Evolutionary conservation across 768 basidiomycete species (phyloP), one percentile per base, ranked within the genome.

Genomic region (Suillus occidentalis): DNA sequence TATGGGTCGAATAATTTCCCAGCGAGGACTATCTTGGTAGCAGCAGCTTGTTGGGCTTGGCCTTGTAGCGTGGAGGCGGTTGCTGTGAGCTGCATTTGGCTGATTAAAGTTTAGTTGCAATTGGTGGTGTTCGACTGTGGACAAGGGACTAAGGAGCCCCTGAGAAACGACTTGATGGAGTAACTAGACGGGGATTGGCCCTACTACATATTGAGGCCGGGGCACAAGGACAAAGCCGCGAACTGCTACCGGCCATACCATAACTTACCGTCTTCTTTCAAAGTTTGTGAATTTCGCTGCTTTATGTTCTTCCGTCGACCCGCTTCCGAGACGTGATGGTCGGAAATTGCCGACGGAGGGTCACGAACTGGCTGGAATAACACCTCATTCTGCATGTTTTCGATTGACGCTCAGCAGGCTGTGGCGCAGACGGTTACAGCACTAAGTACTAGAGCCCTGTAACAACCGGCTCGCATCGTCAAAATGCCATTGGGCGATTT

Each of bases 1-100:
- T 80, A 71, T 0, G 85, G 79, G 71, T 87, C 84, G 68, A 86
- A 89, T 16, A 87, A 72, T 67, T 80, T 77, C 2, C 84, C 84
- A 0, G 84, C 84, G 39, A 83, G 70, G 65, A 78, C 72, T 52
- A 47, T 22, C 36, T 52, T 61, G 59, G 34, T 65, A 31, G 18
- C 36, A 47, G 67, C 63, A 72, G 61, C 43, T 65, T 59, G 25
- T n/a, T 62, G 39, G 28, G 50, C 25, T 42, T 42, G 28, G 28
- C 2, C 37, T 47, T 62, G 34, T 63, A 60, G 34, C n/a, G 57
- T 5, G n/a, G 59, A 5, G 25, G 16, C 16, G 1, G 5, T 12
- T 40, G 18, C 10, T 25, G 22, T 25, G 22, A 58, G 9, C 25
- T 58, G 57, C 57, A 58, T 58, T 58, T 39, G 6, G 9, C 25